Conservation (phyloP, 768 basidiomycete species). For the Xerocomellus intermedius region DNA sequence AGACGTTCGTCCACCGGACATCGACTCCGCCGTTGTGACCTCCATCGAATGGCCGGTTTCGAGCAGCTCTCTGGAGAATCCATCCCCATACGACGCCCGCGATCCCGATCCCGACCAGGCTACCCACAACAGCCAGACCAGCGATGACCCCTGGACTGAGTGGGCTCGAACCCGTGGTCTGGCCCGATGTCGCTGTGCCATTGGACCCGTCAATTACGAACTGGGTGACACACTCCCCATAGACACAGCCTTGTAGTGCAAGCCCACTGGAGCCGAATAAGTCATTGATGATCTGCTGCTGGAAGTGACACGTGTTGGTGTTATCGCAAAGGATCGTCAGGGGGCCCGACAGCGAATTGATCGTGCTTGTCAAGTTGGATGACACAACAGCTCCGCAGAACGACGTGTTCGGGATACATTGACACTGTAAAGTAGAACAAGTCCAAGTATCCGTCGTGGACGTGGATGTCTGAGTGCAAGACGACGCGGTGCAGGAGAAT, state of each 20-base stretch:
- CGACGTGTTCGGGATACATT: slow-evolving; percentile 61
- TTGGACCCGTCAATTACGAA: slow-evolving; percentile 63
- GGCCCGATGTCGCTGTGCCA: slow-evolving; percentile 33
- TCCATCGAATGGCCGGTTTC: slow-evolving; percentile 40
- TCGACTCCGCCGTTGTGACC: slow-evolving; percentile 52
- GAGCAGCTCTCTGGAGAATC: slow-evolving; percentile 59
- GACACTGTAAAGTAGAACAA: slow-evolving; percentile 74
- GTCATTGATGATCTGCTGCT: slow-evolving; percentile 60
- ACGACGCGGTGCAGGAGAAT: slow-evolving; percentile 77
- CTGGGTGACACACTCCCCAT: slow-evolving; percentile 89
- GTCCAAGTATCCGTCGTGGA: slow-evolving; percentile 52
- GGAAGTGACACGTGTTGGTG: slow-evolving; percentile 69
- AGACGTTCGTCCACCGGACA: slow-evolving; percentile 67
- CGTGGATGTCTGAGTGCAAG: slow-evolving; percentile 61
- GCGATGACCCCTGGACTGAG: slow-evolving; percentile 86
- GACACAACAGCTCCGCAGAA: slow-evolving; percentile 66
- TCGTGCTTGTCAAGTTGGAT: slow-evolving; percentile 54
- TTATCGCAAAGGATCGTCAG: slow-evolving; percentile 68
- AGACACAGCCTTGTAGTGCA: slow-evolving; percentile 67
- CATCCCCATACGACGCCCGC: slow-evolving; percentile 62
- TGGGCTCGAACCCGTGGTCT: slow-evolving; percentile 36
- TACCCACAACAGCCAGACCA: slow-evolving; percentile 83
- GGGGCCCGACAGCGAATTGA: slow-evolving; percentile 63
- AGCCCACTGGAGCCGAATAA: slow-evolving; percentile 78
- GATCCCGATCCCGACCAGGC: slow-evolving; percentile 55